Evolutionary conservation across 1,284 basidiomycete species (phyloP), one percentile per base, ranked within the genome.

Genomic region (Phylloporus sp.): DNA sequence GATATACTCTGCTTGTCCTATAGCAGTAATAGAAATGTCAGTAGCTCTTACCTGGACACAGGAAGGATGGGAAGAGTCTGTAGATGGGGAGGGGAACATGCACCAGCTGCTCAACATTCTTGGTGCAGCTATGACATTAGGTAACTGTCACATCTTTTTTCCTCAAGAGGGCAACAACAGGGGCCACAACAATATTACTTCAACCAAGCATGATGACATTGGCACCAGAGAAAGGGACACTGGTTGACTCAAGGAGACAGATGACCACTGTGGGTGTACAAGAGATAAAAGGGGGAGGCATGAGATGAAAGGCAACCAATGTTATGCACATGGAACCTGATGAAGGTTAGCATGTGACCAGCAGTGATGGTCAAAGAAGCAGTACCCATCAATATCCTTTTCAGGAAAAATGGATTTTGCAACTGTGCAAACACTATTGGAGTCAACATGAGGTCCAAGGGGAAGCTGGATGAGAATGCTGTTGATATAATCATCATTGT

Each of bases 381-480:
- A 85, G 66, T 74, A 95, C 91, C 97, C 98, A 82, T 99, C 98
- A 68, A 99, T 94, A 76, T 99, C 98, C 84, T 99, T 99, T 78
- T 91, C 88, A 20, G 96, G 95, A 71, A 90, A 92, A 73, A 99
- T 90, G n/a, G 95, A 91, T 82, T 99, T 97, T 53, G 97, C 98
- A 65, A 99, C 93, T 37, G 87, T 86, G 70, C 97, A 92, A 81
- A 99, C 97, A 41, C 91, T 96, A 39, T 94, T 94, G 25, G 92
- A 82, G 62, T 87, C 87, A 69, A 99, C 90, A 73, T 97, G 94
- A 57, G 92, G 87, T 23, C 94, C 94, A 5, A 99, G 90, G 55
- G 98, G 98, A n/a, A 99, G 91, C 82, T 99, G 98, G 14, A 99
- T 97, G 62, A 99, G 88, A 65, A 99, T 91, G 62, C 97, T 98